A percentile compares a stretch with the other conserved stretches of the same genome.
Evolutionary conservation across 352 stramenopile species (phyloP).

Genomic region (Phytophthora europaea): DNA sequence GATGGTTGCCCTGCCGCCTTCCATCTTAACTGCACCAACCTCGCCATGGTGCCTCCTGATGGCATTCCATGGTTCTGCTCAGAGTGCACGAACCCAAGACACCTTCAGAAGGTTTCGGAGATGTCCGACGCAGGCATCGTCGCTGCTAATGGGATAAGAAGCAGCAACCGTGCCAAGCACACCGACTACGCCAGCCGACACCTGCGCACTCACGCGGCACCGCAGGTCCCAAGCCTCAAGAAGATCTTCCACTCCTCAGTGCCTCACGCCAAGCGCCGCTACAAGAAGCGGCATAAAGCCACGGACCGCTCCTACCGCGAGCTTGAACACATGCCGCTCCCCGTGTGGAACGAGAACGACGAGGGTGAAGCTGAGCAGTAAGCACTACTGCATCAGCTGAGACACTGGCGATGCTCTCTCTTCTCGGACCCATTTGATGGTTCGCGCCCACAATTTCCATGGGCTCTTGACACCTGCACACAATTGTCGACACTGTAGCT

Average conservation of each 20-base stretch:
- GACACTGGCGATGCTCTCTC: neutral
- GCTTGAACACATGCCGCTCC: conserved; percentile 73
- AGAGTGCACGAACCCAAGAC: conserved; percentile 66
- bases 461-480: conserved; percentile 19
- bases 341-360: conserved; percentile 53
- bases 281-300: conserved; percentile 65
- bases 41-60: conserved; percentile 61
- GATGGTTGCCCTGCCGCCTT: conserved; percentile 83
- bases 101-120: conserved; percentile 40
- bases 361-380: conserved; percentile 42
- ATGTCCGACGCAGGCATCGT: conserved; percentile 11
- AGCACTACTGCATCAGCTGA: neutral
- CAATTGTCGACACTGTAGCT: conserved; percentile 23
- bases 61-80: conserved; percentile 77
- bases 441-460: conserved; percentile 9
- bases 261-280: conserved; percentile 47
- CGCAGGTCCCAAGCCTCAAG: conserved; percentile 67
- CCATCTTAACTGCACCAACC: conserved; percentile 82
- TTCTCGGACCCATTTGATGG: conserved; percentile 15
- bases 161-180: conserved; percentile 16
- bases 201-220: conserved; percentile 53
- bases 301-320: conserved; percentile 65
- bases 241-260: conserved; percentile 64
- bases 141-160: conserved; percentile 29
- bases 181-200: conserved; percentile 44